Evolutionary conservation across 202 grass and related monocot species (phyloP), one percentile per base, ranked within the genome.

Genomic region (Schoenoplectus tabernaemontani): DNA sequence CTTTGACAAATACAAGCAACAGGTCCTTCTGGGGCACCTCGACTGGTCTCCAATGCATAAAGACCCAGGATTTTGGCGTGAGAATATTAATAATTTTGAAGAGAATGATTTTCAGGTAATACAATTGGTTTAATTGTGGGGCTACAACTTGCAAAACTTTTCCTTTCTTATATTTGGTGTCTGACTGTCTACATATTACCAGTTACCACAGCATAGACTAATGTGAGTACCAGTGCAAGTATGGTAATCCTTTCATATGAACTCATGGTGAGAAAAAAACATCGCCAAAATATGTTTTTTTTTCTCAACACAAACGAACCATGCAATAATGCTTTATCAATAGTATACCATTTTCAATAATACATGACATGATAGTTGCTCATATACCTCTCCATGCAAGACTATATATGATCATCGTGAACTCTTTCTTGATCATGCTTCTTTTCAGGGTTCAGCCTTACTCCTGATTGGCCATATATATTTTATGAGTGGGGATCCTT

Each of bases 41-140:
- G 90, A 98, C 39, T 98, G 96, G 96, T 95, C 88, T 83, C 84
- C 96, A 58, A 91, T 98, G 91, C 91, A 98, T 86, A 98, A 95
- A 85, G 86, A 98, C 71, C 89, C 96, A 77, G 83, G 60, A 68
- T 98, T 98, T 88, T 98, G 96, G 96, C 90, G 88, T 20, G 96
- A 98, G 28, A 99, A 99, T 81, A 95, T 95, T 59, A 88, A 82
- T 47, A 95, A 95, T 80, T 99, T 99, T 73, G 92, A 99, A 81
- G 96, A 99, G 83, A 99, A 99, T 87, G 96, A 95, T 91, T 99
- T 99, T 83, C 90, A 99, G 96, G 96, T 99, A 95, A 20, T 75
- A 56, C 65, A 34, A 54, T 75, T 34, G 1, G 32, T 28, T 12
- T 56, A 36, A n/a, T n/a, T n/a, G n/a, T n/a, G n/a, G n/a, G n/a